Evolutionary conservation across 306 rosid species (phyloP).

Genomic region (Hippophae tibetana): DNA sequence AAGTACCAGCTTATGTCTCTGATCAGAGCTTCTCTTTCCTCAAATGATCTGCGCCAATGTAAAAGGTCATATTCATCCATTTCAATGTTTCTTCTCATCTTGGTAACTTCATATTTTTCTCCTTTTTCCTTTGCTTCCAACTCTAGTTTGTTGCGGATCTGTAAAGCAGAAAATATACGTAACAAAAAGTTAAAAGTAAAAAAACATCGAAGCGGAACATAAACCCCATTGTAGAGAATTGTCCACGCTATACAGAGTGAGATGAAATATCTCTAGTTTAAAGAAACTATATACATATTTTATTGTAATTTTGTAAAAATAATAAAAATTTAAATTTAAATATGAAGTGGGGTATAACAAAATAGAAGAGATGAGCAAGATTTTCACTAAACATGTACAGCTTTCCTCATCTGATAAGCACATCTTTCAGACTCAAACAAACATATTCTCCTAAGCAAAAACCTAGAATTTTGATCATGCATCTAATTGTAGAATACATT

Average conservation of each 20-base stretch:
- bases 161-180: slow-evolving; percentile 12
- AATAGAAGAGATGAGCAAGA: too few species aligned
- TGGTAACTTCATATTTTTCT: slow-evolving; percentile 53
- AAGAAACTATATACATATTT: too few species aligned
- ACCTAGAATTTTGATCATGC: not conserved
- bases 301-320: too few species aligned
- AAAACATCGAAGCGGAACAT: not conserved
- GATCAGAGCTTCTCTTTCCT: slow-evolving; percentile 84
- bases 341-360: too few species aligned
- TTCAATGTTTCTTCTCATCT: slow-evolving; percentile 71
- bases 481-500: not conserved
- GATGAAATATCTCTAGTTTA: too few species aligned
- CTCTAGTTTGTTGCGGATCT: slow-evolving; percentile 44
- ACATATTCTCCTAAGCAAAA: not conserved
- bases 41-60: slow-evolving; percentile 91
- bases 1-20: slow-evolving; percentile 90
- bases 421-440: not conserved
- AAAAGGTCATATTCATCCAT: slow-evolving; percentile 88
- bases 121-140: slow-evolving; percentile 71
- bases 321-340: too few species aligned
- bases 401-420: not conserved
- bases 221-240: too few species aligned
- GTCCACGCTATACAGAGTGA: too few species aligned
- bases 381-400: not conserved
- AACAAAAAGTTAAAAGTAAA: not conserved